Evolutionary conservation across 2,329 filamentous ascomycete species (phyloP), one percentile per base, ranked within the genome.

Genomic region (Arthrinium puccinioides): DNA sequence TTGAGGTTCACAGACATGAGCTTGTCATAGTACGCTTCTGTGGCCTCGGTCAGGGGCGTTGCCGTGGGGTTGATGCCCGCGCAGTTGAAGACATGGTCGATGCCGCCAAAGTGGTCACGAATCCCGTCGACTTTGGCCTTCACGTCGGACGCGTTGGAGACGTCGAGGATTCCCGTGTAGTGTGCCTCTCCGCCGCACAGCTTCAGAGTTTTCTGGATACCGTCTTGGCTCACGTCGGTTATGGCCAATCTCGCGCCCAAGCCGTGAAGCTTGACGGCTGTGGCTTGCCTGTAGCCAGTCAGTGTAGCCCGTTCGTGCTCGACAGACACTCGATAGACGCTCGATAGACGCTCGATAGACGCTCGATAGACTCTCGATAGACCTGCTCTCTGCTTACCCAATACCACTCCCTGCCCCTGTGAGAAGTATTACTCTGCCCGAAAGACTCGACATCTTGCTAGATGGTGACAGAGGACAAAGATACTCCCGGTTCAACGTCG

Each of bases 51-150:
- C 20, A 69, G 56, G 4, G 60, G 50, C 18, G 63, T 53, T 2
- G 52, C 49, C 1, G 63, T 69, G 2, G 68, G 67, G 43, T 72
- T 72, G n/a, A 71, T 54, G 23, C 67, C 67, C 6, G 61, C 56
- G 38, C 67, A 67, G 44, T 62, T 62, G 47, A 65, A 64, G 5
- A 65, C 52, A 33, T 58, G 52, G 46, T 62, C 50, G 9, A 64
- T 47, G 8, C 44, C 44, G 7, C 51, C 49, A 23, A 60, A 45
- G 2, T 27, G 38, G 3, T 32, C 24, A 4, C 54, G 26, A 8
- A 53, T 46, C 18, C 40, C 38, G 4, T 37, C 21, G 8, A 60
- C 42, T 25, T 54, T 55, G 1, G 35, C 32, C 14, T 50, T 46
- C 20, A 50, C 51, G 6, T 44, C 43, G 9, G 42, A 13, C 2